Evolutionary conservation across 768 basidiomycete species (phyloP).

Genomic region (Agaricus sinodeliciosus): DNA sequence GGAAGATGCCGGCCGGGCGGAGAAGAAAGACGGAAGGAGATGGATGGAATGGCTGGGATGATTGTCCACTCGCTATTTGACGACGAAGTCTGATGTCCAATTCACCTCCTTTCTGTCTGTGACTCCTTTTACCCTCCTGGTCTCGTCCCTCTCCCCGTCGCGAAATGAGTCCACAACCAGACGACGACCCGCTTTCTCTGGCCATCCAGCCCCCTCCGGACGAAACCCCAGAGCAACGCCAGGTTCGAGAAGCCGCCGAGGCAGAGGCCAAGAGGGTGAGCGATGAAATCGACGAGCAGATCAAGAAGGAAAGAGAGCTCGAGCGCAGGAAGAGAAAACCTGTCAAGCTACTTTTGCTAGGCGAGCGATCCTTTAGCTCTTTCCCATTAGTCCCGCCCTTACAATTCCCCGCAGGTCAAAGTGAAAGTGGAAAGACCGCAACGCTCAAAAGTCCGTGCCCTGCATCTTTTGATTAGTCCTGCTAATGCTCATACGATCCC

Average conservation of each 20-base stretch:
- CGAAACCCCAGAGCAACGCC: constrained; percentile 54
- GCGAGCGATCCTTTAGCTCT: constrained; percentile 23
- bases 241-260: constrained; percentile 52
- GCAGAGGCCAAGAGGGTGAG: constrained; percentile 56
- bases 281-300: constrained; percentile 72
- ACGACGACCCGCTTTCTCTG: constrained; percentile 57
- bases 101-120: constrained; percentile 2
- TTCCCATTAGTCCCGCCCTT: not conserved
- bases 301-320: constrained; percentile 51
- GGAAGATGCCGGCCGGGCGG: not conserved
- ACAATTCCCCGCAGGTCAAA: constrained; percentile 37
- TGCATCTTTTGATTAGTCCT: not conserved
- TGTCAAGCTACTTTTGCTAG: constrained; percentile 69
- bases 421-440: constrained; percentile 76
- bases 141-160: constrained; percentile 4
- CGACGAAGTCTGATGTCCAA: constrained; percentile 8
- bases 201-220: constrained; percentile 57
- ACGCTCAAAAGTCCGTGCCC: constrained; percentile 59
- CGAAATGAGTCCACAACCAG: constrained; percentile 21
- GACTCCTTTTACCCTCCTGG: constrained; percentile 10
- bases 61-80: constrained; percentile 5
- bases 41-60: not conserved
- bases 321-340: constrained; percentile 60
- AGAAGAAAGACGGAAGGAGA: not conserved
- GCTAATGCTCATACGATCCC: constrained; percentile 9